Evolutionary conservation across 805 yeast species (phyloP).

Genomic region (Cyberlindnera nakhonratchasimensis): DNA sequence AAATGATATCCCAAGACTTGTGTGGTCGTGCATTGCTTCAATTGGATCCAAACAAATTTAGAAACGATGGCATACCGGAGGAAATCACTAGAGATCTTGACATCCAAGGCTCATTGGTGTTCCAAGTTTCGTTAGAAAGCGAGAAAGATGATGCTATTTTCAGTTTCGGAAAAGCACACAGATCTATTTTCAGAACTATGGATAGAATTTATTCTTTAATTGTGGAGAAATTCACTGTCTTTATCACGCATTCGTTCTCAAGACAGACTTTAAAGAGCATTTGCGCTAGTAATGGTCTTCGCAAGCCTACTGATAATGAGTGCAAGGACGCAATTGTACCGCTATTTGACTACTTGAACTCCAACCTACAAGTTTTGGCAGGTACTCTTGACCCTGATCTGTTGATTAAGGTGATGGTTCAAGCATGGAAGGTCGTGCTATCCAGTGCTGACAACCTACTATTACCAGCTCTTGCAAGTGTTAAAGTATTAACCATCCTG

Average conservation of each 20-base stretch:
- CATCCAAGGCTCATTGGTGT: conserved; percentile 61
- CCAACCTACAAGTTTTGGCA: conserved; percentile 63
- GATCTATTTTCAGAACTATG: conserved; percentile 59
- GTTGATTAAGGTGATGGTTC: conserved; percentile 62
- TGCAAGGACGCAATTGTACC: conserved; percentile 68
- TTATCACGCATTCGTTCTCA: conserved; percentile 57
- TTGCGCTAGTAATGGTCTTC: conserved; percentile 48
- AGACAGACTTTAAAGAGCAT: conserved; percentile 51
- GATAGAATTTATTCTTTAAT: conserved; percentile 65
- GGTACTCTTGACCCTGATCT: conserved; percentile 52
- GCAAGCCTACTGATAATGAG: conserved; percentile 42
- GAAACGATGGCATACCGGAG: conserved; percentile 66
- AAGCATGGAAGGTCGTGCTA: conserved; percentile 77
- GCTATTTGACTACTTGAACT: conserved; percentile 67
- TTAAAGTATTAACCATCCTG: conserved; percentile 26
- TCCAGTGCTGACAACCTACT: conserved; percentile 65
- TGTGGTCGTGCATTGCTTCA: conserved; percentile 62
- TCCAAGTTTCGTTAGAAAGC: conserved; percentile 72
- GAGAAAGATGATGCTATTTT: conserved; percentile 80
- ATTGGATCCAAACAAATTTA: conserved; percentile 59
- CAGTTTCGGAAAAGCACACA: conserved; percentile 70
- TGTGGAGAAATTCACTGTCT: conserved; percentile 68
- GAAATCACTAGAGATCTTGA: conserved; percentile 54
- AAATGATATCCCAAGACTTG: conserved; percentile 51
- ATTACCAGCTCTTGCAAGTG: conserved; percentile 64